phyloP scores from a whole-genome alignment of 208 protist genomes.

The Crithidia brevicula region DNA sequence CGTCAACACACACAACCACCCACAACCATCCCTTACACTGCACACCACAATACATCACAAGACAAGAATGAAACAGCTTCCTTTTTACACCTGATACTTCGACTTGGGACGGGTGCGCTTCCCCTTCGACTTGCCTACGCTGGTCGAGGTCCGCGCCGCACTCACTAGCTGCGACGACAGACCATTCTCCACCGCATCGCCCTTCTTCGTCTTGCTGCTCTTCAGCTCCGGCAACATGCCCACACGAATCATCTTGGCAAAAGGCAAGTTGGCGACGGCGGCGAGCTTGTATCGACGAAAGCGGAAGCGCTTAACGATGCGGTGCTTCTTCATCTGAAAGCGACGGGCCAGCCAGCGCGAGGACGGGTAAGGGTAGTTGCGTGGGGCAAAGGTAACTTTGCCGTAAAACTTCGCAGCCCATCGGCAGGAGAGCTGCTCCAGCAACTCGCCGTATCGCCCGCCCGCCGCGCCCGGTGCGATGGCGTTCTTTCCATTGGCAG shows the following conservation, averaged over 20 bases:
- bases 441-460: conserved; percentile 49
- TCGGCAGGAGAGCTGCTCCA: conserved; percentile 60
- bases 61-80: too few relatives aligned
- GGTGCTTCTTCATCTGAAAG: conserved; percentile 93
- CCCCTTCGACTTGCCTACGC: conserved; percentile 58
- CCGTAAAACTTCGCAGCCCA: conserved; percentile 91
- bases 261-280: conserved; percentile 88
- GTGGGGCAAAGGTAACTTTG: conserved; percentile 81
- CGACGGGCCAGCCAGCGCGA: conserved; percentile 86
- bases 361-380: conserved; percentile 88
- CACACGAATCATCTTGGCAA: conserved; percentile 92
- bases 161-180: conserved; percentile 76
- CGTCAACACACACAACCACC: too few relatives aligned
- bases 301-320: conserved; percentile 88
- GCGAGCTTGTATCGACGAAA: conserved; percentile 92
- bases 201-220: conserved; percentile 89
- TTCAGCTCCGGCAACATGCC: conserved; percentile 93
- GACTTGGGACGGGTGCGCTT: conserved; percentile 80
- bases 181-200: conserved; percentile 68
- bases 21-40: too few relatives aligned
- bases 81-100: conserved; percentile 87
- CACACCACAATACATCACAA: too few relatives aligned
- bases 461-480: not conserved
- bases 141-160: conserved; percentile 42
- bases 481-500: conserved; percentile 1